Percentiles rank a stretch among this genome's conserved stretches.
phyloP scores from a whole-genome alignment of 2,329 filamentous ascomycete genomes.

The Colletotrichum plurivorum region DNA sequence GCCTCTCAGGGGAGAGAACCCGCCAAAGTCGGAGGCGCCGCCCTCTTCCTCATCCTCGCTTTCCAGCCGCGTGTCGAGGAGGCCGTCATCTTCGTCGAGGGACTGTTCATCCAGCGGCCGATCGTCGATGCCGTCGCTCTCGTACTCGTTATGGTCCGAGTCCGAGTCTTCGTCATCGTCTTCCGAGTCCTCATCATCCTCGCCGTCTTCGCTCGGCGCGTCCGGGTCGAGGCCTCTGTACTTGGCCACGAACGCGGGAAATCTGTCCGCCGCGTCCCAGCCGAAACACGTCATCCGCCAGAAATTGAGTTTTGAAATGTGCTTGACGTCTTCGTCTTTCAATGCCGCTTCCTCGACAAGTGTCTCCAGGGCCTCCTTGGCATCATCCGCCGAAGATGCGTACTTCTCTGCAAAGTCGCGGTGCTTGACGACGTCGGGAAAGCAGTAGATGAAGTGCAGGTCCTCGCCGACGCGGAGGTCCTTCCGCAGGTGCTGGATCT shows the following conservation, averaged over 20 bases:
- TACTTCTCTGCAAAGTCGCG: conserved; percentile 47
- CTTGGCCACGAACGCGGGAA: conserved; percentile 29
- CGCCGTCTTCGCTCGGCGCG: not conserved
- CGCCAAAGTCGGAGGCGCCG: conserved; percentile 29
- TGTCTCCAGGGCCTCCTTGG: not conserved
- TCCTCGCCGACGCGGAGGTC: conserved; percentile 45
- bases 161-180: conserved; percentile 35
- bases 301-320: conserved; percentile 7
- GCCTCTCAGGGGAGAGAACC: conserved; percentile 31
- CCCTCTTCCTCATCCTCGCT: conserved; percentile 45
- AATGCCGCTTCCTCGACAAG: not conserved
- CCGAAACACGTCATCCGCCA: conserved; percentile 31
- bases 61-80: conserved; percentile 27
- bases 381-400: not conserved
- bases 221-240: conserved; percentile 6
- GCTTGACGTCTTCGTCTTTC: not conserved
- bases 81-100: conserved; percentile 28
- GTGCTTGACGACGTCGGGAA: conserved; percentile 51
- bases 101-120: conserved; percentile 43
- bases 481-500: conserved; percentile 46
- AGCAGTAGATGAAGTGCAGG: conserved; percentile 47
- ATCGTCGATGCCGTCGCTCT: conserved; percentile 58
- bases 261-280: conserved; percentile 29
- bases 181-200: not conserved
- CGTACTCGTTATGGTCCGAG: conserved; percentile 48